Conservation (phyloP, 108 stramenopile species). For the Skeletonema marinoi region DNA sequence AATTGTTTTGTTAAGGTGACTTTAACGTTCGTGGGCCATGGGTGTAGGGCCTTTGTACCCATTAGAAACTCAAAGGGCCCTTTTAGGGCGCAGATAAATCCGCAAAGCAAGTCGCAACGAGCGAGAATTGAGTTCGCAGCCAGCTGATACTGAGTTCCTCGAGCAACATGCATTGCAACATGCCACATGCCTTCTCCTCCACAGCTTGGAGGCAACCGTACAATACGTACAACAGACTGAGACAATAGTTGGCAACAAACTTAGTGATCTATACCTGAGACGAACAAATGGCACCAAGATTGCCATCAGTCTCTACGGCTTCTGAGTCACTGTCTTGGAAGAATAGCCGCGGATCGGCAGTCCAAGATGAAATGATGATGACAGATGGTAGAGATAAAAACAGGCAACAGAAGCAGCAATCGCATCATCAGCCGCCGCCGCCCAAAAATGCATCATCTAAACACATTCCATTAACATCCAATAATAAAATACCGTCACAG, state of each 20-base stretch:
- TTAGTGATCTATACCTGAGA: too few relatives aligned
- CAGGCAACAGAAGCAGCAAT: not conserved
- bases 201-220: too few relatives aligned
- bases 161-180: too few relatives aligned
- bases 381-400: too few relatives aligned
- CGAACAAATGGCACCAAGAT: not conserved
- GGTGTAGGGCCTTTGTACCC: not conserved
- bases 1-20: too few relatives aligned
- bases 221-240: too few relatives aligned
- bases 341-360: not conserved
- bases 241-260: too few relatives aligned
- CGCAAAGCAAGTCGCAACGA: too few relatives aligned
- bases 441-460: not conserved
- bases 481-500: slow-evolving; percentile 21
- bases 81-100: not conserved
- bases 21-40: too few relatives aligned
- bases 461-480: slow-evolving; percentile 5
- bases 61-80: not conserved
- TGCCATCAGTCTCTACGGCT: not conserved
- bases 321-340: not conserved
- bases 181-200: too few relatives aligned
- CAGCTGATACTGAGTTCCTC: too few relatives aligned
- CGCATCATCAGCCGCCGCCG: not conserved
- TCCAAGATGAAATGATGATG: not conserved
- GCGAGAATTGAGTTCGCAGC: too few relatives aligned